A percentile compares a stretch with the other conserved stretches of the same genome.
These are phyloP conservation scores for Fusarium lateritium DNA, from an alignment of 2,329 filamentous ascomycete genomes.

Conservation along the genomic window DNA sequence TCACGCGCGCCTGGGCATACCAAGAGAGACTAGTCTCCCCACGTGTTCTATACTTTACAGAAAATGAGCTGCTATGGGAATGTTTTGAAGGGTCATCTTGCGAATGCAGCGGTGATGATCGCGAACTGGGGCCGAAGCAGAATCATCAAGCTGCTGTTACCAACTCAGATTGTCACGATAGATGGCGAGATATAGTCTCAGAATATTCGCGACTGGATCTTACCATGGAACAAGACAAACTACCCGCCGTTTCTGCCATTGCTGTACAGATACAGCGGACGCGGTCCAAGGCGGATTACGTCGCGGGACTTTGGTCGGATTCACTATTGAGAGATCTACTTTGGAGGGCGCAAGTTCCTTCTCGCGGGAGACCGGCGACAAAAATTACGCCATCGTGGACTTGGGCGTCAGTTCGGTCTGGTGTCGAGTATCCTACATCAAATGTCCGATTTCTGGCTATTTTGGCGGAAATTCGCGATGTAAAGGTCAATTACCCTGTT, in stretches of 20 bases:
- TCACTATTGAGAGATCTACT: background rate
- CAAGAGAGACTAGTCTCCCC: slow-evolving; percentile 3
- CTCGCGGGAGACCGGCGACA: background rate
- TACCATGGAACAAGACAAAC: background rate
- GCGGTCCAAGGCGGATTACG: background rate
- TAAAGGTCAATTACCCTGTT: background rate
- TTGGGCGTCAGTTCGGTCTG: background rate
- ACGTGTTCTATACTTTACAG: background rate
- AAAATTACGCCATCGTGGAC: background rate
- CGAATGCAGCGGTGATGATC: background rate
- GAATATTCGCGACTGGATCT: background rate
- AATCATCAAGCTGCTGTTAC: background rate
- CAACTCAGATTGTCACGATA: background rate
- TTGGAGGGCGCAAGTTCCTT: background rate
- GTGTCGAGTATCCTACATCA: background rate
- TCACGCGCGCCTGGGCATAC: slow-evolving; percentile 2
- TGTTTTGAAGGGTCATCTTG: background rate
- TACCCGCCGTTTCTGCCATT: background rate
- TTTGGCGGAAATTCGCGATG: background rate
- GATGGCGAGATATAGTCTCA: background rate
- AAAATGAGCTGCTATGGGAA: slow-evolving; percentile 4
- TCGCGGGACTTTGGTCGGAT: background rate
- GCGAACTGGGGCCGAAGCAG: background rate
- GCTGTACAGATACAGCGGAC: background rate
- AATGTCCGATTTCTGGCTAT: background rate